A percentile compares a stretch with the other conserved stretches of the same genome.
Conservation (phyloP, 371 early-diverging fungal genomes). For the Lichtheimia ornata region DNA sequence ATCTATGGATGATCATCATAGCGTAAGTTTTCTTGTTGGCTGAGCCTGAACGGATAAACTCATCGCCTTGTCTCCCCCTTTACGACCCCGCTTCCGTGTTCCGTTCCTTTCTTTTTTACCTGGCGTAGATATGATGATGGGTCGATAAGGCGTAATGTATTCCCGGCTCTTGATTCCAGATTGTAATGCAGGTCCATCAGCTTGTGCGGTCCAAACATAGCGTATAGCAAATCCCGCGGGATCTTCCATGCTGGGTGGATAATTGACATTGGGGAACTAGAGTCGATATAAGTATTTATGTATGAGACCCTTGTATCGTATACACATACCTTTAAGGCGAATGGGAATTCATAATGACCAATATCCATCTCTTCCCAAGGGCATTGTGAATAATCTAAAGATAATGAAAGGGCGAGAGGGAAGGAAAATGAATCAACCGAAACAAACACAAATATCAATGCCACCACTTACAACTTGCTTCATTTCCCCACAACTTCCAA, state of each 20-base stretch:
- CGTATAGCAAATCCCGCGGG: constrained; percentile 48
- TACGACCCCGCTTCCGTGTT: background rate
- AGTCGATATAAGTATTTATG: too few relatives aligned
- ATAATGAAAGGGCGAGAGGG: too few relatives aligned
- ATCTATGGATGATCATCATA: constrained; percentile 12
- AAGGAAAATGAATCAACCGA: background rate
- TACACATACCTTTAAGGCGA: constrained; percentile 56
- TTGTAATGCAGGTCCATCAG: constrained; percentile 51
- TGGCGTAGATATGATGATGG: constrained; percentile 42
- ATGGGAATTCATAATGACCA: constrained; percentile 57
- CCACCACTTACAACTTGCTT: constrained; percentile 37
- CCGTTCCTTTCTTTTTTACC: constrained; percentile 17
- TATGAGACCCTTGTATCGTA: too few relatives aligned
- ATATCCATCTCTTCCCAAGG: constrained; percentile 58
- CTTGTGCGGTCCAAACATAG: constrained; percentile 58
- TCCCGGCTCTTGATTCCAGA: constrained; percentile 52
- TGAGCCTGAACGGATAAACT: background rate
- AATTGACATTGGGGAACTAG: constrained; percentile 55
- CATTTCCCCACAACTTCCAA: constrained; percentile 49
- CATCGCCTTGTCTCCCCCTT: constrained; percentile 8
- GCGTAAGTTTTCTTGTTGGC: background rate
- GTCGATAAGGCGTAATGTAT: constrained; percentile 51
- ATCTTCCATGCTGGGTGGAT: constrained; percentile 51
- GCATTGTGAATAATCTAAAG: constrained; percentile 41
- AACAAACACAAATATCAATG: too few relatives aligned